Evolutionary conservation across 2,329 filamentous ascomycete genomes (phyloP).

Genomic region (Apiospora pterosperma): DNA sequence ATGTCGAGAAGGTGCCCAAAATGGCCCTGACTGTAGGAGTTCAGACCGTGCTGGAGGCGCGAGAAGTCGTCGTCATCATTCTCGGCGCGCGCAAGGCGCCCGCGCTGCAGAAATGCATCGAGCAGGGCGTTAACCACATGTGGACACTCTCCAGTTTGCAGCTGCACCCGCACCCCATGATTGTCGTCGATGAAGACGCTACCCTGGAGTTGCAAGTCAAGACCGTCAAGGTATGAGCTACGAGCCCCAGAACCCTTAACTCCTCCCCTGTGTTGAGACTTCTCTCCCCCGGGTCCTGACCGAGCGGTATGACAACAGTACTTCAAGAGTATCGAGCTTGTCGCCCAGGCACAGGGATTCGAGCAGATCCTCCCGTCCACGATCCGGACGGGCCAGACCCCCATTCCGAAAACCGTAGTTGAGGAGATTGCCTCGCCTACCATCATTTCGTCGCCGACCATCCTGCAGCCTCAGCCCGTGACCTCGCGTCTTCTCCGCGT

Average conservation of each 20-base stretch:
- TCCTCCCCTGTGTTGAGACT: not conserved
- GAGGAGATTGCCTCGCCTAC: conserved; percentile 37
- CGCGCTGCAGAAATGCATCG: conserved; percentile 76
- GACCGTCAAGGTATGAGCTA: conserved; percentile 56
- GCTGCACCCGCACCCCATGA: conserved; percentile 75
- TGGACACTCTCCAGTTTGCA: conserved; percentile 83
- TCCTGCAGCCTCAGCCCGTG: conserved; percentile 52
- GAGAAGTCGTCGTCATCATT: conserved; percentile 80
- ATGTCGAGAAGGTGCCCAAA: conserved; percentile 69
- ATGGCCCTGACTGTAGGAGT: conserved; percentile 85
- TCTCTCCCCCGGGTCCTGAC: not conserved
- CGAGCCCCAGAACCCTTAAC: not conserved
- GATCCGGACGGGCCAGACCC: conserved; percentile 49
- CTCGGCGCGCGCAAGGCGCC: conserved; percentile 77
- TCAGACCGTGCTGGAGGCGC: conserved; percentile 75
- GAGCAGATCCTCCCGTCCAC: conserved; percentile 56
- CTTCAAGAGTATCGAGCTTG: conserved; percentile 68
- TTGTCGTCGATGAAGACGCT: conserved; percentile 80
- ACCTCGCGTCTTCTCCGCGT: conserved; percentile 53
- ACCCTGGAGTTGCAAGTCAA: conserved; percentile 71
- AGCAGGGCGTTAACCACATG: conserved; percentile 84
- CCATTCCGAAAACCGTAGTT: conserved; percentile 33
- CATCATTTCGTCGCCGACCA: conserved; percentile 33
- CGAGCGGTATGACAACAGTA: conserved; percentile 42
- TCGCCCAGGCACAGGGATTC: conserved; percentile 54